A percentile compares a stretch with the other conserved stretches of the same genome.
phyloP scores from a whole-genome alignment of 257 asterid species.

The Solanum habrochaites region DNA sequence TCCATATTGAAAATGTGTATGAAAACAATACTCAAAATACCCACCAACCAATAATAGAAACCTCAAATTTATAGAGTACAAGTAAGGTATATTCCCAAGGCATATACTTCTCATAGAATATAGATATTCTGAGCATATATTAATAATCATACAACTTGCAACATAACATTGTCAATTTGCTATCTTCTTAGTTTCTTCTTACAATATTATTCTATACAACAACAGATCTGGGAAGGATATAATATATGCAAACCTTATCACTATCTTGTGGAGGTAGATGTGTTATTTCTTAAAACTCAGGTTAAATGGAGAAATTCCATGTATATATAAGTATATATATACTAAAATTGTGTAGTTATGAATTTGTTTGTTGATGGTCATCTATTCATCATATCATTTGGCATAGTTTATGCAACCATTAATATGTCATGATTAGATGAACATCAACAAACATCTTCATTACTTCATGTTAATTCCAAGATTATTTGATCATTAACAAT shows the following conservation, averaged over 20 bases:
- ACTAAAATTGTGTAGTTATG: not conserved
- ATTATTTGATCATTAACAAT: not conserved
- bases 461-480: not conserved
- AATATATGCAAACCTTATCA: rapidly evolving
- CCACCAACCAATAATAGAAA: not conserved
- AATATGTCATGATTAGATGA: not conserved
- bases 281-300: too few species aligned
- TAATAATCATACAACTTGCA: not conserved
- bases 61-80: not conserved
- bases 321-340: not conserved
- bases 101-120: not conserved
- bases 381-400: not conserved
- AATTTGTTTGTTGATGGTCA: not conserved
- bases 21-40: not conserved
- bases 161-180: not conserved
- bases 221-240: rapidly evolving
- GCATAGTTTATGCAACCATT: not conserved
- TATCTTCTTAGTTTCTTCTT: not conserved
- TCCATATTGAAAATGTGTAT: not conserved
- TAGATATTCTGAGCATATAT: not conserved
- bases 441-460: not conserved
- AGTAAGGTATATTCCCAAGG: not conserved
- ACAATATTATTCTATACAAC: not conserved
- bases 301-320: not conserved
- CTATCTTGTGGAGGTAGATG: not conserved